A percentile compares a stretch with the other conserved stretches of the same genome.
Evolutionary conservation across 2,329 filamentous ascomycete species (phyloP).

Genomic region (Trichoderma simmonsii): DNA sequence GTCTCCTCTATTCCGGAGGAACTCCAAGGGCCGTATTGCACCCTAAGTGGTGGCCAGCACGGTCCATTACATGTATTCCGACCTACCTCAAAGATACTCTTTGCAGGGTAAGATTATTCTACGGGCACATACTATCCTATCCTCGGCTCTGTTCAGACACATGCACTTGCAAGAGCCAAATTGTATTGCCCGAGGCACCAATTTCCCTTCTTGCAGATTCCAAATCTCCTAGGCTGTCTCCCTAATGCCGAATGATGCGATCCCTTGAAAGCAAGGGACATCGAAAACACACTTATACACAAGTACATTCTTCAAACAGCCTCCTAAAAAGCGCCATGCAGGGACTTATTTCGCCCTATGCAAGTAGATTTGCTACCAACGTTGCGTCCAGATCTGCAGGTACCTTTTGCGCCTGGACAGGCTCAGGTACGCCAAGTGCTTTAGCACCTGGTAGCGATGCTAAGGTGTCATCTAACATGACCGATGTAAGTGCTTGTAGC

Average conservation of each 20-base stretch:
- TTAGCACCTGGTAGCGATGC: background rate
- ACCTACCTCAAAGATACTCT: background rate
- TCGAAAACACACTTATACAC: background rate
- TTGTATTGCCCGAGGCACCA: background rate
- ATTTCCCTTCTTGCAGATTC: background rate
- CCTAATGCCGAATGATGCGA: background rate
- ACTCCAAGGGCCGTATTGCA: background rate
- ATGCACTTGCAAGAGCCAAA: background rate
- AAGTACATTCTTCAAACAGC: background rate
- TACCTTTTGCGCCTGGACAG: background rate
- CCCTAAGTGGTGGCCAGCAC: background rate
- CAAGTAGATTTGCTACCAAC: background rate
- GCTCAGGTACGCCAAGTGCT: background rate
- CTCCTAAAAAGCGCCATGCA: background rate
- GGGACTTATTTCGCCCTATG: background rate
- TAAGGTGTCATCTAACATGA: background rate
- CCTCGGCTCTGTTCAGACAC: background rate
- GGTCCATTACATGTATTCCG: background rate
- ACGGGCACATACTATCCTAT: background rate
- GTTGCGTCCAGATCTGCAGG: background rate
- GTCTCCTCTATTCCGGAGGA: background rate
- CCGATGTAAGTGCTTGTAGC: background rate
- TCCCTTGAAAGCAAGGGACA: background rate
- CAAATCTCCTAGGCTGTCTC: background rate
- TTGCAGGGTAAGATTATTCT: background rate